phyloP scores from a whole-genome alignment of 768 basidiomycete species.

The Lentinula boryana region DNA sequence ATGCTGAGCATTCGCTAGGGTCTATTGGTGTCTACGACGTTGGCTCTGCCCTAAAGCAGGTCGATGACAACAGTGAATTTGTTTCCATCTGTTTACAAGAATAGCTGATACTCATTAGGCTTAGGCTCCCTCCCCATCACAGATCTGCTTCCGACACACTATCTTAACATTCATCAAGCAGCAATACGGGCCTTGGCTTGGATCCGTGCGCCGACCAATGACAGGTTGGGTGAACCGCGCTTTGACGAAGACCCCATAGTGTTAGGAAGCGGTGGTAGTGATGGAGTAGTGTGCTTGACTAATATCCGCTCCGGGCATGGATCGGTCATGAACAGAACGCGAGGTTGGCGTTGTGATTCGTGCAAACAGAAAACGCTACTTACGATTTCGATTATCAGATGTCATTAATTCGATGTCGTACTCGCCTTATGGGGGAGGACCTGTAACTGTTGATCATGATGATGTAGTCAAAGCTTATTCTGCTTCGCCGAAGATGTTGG shows the following conservation, averaged over 20 bases:
- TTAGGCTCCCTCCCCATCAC: slow-evolving; percentile 7
- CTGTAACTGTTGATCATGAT: slow-evolving; percentile 78
- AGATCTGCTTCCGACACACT: slow-evolving; percentile 62
- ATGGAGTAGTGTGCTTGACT: slow-evolving; percentile 69
- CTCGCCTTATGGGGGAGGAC: slow-evolving; percentile 62
- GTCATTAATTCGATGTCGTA: slow-evolving; percentile 65
- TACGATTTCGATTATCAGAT: slow-evolving; percentile 34
- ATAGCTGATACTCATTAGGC: neutral
- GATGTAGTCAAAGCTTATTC: slow-evolving; percentile 74
- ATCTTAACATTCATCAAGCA: slow-evolving; percentile 70
- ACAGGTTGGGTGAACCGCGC: slow-evolving; percentile 37
- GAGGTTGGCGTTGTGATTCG: too few relatives aligned
- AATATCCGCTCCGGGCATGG: slow-evolving; percentile 71
- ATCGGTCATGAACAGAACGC: slow-evolving; percentile 68
- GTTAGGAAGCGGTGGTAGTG: slow-evolving; percentile 74
- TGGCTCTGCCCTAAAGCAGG: slow-evolving; percentile 31
- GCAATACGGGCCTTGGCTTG: slow-evolving; percentile 73
- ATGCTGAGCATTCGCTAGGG: slow-evolving; percentile 24
- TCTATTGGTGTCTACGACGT: slow-evolving; percentile 55
- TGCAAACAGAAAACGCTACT: neutral
- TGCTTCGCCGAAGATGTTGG: slow-evolving; percentile 65
- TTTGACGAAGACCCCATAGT: slow-evolving; percentile 59
- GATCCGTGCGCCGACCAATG: slow-evolving; percentile 60
- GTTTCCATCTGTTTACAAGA: neutral
- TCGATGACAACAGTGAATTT: slow-evolving; percentile 24